Conservation (phyloP, 257 asterid genomes). For the Parsonsia alboflavescens region DNA sequence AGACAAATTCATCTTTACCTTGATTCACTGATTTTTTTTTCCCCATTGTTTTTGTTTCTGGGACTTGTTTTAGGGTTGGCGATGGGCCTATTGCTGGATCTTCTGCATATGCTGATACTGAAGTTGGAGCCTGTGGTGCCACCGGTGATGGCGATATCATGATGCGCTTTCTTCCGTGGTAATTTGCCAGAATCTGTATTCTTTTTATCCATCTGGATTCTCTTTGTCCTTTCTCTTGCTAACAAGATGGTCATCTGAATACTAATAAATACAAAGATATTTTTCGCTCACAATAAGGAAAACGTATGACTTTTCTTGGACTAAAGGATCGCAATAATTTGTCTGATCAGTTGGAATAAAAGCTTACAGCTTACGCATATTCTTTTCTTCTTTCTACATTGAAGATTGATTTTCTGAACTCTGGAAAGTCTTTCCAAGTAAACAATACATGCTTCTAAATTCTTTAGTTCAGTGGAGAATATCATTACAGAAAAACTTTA, state of each 20-base stretch:
- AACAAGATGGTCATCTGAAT: not conserved
- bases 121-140: constrained; percentile 97
- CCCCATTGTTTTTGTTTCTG: not conserved
- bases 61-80: constrained; percentile 57
- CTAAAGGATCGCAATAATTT: not conserved
- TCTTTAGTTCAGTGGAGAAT: not conserved
- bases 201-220: not conserved
- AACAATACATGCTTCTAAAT: not conserved
- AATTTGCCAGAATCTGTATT: constrained; percentile 9
- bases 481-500: not conserved
- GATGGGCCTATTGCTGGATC: constrained; percentile 99
- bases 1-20: not conserved
- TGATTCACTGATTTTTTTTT: constrained; percentile 2
- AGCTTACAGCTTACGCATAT: not conserved
- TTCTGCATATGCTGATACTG: constrained; percentile 81
- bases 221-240: not conserved
- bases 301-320: not conserved
- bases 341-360: not conserved
- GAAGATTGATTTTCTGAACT: too few species aligned
- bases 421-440: not conserved
- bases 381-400: not conserved
- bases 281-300: not conserved
- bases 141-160: constrained; percentile 97
- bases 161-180: constrained; percentile 99
- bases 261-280: not conserved